Conservation (phyloP, 2,329 filamentous ascomycete genomes). For the Teratosphaeria viscida region DNA sequence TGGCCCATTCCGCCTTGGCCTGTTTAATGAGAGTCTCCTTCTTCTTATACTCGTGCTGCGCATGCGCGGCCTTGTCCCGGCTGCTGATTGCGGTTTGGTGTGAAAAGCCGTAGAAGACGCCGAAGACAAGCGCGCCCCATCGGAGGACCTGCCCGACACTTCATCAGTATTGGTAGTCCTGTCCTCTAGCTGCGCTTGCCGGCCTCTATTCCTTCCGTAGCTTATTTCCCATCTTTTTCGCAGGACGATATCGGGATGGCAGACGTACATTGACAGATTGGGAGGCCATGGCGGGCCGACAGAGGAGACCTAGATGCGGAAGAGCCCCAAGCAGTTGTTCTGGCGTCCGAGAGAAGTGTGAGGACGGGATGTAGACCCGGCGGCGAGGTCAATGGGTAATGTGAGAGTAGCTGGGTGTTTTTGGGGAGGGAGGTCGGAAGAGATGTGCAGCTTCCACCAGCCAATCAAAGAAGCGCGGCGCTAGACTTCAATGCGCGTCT, state of each 20-base stretch:
- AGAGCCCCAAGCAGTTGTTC: not conserved
- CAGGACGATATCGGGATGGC: conserved; percentile 16
- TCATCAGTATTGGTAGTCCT: not conserved
- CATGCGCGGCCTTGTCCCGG: conserved; percentile 57
- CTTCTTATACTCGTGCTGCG: conserved; percentile 75
- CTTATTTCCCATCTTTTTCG: not conserved
- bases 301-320: too few species aligned
- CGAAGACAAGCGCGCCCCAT: conserved; percentile 85
- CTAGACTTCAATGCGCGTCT: not conserved
- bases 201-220: not conserved
- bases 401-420: not conserved
- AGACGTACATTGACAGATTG: conserved; percentile 44
- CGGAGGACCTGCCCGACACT: conserved; percentile 65
- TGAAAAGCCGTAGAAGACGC: conserved; percentile 90
- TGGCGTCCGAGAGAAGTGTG: not conserved
- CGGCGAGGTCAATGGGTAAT: conserved; percentile 1
- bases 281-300: conserved; percentile 30
- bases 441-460: not conserved
- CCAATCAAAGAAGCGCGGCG: conserved; percentile 2
- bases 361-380: not conserved
- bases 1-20: conserved; percentile 83
- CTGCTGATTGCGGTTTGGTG: conserved; percentile 77
- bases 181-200: not conserved
- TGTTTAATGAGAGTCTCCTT: conserved; percentile 86
- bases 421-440: not conserved